phyloP scores from a whole-genome alignment of 2,329 filamentous ascomycete genomes.

The Fusarium pseudonygamai region DNA sequence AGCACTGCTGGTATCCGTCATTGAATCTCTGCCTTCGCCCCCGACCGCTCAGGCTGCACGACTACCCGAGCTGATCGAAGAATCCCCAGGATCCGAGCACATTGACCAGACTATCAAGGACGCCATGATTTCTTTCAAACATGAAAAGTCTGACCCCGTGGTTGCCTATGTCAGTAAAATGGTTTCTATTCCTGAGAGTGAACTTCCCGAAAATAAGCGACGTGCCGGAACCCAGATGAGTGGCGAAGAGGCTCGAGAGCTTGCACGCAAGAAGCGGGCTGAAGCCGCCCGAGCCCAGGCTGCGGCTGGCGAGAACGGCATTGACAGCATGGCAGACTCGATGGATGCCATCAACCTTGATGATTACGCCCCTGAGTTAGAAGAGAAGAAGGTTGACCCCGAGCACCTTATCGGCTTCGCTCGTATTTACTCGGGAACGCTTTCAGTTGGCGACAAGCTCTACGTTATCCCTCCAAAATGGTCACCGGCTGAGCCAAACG shows the following conservation, averaged over 20 bases:
- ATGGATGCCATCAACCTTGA: slow-evolving; percentile 70
- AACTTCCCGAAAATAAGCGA: slow-evolving; percentile 87
- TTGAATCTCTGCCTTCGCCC: slow-evolving; percentile 91
- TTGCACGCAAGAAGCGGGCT: slow-evolving; percentile 87
- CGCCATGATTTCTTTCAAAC: slow-evolving; percentile 86
- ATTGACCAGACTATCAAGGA: slow-evolving; percentile 75
- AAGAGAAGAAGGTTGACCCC: slow-evolving; percentile 71
- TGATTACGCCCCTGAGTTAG: slow-evolving; percentile 56
- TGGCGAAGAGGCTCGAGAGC: slow-evolving; percentile 87
- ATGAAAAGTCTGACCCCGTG: slow-evolving; percentile 75
- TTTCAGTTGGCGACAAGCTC: slow-evolving; percentile 88
- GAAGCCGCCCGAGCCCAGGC: slow-evolving; percentile 85
- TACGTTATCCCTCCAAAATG: slow-evolving; percentile 96
- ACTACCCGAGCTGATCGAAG: slow-evolving; percentile 80
- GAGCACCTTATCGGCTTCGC: slow-evolving; percentile 97
- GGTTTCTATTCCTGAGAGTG: slow-evolving; percentile 93
- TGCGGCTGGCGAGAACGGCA: slow-evolving; percentile 58
- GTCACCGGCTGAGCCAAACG: slow-evolving; percentile 79
- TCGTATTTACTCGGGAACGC: slow-evolving; percentile 87
- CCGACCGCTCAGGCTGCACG: slow-evolving; percentile 80
- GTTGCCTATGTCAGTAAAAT: slow-evolving; percentile 99
- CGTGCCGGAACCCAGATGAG: slow-evolving; percentile 73
- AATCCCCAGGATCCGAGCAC: slow-evolving; percentile 78
- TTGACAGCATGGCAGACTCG: slow-evolving; percentile 67
- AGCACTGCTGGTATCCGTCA: slow-evolving; percentile 89